phyloP scores from a whole-genome alignment of 2,329 filamentous ascomycete genomes.

The Pseudogymnoascus sp. region DNA sequence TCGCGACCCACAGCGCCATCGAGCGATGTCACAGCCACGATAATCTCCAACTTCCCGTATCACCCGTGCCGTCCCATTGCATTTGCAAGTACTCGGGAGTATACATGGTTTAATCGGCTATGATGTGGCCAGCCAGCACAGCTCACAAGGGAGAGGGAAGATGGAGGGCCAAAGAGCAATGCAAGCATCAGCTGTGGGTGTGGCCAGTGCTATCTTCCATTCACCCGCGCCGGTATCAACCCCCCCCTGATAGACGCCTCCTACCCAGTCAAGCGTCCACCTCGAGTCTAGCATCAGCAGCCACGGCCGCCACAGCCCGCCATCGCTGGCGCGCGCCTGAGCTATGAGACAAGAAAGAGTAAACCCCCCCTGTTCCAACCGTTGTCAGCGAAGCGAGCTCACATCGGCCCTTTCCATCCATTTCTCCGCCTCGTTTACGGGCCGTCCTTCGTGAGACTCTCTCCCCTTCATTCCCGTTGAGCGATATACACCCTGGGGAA shows the following conservation, averaged over 20 bases:
- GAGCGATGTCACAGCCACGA: background rate
- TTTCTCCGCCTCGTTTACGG: background rate
- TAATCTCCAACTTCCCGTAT: background rate
- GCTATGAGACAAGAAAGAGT: background rate
- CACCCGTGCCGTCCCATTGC: background rate
- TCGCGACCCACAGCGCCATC: background rate
- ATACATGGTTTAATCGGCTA: background rate
- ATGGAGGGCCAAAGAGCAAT: background rate
- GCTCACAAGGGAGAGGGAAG: background rate
- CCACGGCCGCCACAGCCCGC: background rate
- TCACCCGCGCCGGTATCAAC: background rate
- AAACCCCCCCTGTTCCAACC: background rate
- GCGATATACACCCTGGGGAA: background rate
- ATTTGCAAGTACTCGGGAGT: background rate
- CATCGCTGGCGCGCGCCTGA: slow-evolving; percentile 6
- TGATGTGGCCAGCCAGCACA: background rate
- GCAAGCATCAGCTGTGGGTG: background rate
- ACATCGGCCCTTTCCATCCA: background rate
- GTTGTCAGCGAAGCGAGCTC: background rate
- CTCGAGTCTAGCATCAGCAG: background rate
- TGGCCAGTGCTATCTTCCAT: slow-evolving; percentile 3
- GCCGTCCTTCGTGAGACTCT: background rate
- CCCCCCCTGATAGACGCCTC: slow-evolving; percentile 1
- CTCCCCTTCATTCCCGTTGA: background rate
- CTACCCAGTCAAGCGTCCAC: background rate